Conservation (phyloP, 2,329 filamentous ascomycete species). For the Diaporthe eres region DNA sequence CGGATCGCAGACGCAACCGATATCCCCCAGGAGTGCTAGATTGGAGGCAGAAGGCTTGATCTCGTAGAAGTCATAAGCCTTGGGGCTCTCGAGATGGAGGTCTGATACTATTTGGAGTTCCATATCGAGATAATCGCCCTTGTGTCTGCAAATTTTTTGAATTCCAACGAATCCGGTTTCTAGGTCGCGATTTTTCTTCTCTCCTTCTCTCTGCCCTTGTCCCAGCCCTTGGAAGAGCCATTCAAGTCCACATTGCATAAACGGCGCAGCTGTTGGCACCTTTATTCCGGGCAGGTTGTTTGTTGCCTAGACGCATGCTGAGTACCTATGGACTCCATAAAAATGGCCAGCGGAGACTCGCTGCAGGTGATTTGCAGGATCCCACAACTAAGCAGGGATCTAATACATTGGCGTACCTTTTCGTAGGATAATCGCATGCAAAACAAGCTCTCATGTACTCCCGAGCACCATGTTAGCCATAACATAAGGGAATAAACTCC, state of each 20-base stretch:
- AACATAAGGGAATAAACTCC: too few species aligned
- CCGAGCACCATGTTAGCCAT: too few species aligned
- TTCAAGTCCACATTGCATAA: not conserved
- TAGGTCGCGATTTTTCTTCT: not conserved
- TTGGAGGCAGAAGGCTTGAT: slow-evolving; percentile 62
- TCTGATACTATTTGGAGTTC: slow-evolving; percentile 68
- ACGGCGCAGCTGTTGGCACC: not conserved
- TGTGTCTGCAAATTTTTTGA: not conserved
- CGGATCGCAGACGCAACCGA: slow-evolving; percentile 56
- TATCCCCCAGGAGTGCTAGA: slow-evolving; percentile 70
- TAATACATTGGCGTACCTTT: too few species aligned
- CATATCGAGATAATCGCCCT: slow-evolving; percentile 39
- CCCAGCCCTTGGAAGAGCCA: too few species aligned
- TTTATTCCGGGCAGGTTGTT: not conserved
- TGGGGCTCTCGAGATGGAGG: slow-evolving; percentile 67
- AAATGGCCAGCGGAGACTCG: not conserved
- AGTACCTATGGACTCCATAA: too few species aligned
- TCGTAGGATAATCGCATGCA: too few species aligned
- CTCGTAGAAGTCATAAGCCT: slow-evolving; percentile 64
- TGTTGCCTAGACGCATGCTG: not conserved
- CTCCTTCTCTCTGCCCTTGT: too few species aligned
- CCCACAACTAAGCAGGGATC: too few species aligned
- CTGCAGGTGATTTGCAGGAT: not conserved
- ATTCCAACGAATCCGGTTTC: not conserved
- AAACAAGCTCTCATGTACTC: too few species aligned